Percentiles rank a stretch among this genome's conserved stretches.
phyloP scores from a whole-genome alignment of 2,329 filamentous ascomycete species.

The Exophiala mesophila region DNA sequence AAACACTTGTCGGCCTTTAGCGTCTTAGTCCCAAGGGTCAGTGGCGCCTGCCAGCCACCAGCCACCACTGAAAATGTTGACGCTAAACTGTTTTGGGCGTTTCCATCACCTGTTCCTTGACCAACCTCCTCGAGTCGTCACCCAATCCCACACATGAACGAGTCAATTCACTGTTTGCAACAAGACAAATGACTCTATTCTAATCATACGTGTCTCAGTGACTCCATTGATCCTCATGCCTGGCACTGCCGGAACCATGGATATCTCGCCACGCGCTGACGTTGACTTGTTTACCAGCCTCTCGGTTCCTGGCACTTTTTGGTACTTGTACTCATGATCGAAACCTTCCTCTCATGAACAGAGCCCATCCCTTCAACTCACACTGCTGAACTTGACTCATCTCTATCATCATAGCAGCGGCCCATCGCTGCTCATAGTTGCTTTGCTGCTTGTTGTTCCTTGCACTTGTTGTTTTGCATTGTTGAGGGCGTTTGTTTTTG shows the following conservation, averaged over 20 bases:
- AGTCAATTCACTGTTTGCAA: not conserved
- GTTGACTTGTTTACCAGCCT: slow-evolving; percentile 15
- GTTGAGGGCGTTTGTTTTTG: slow-evolving; percentile 15
- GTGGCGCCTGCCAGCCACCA: slow-evolving; percentile 1
- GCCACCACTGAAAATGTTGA: not conserved
- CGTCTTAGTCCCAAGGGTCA: too few relatives aligned
- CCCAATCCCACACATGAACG: not conserved
- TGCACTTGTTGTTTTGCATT: slow-evolving; percentile 21
- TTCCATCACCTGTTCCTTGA: not conserved
- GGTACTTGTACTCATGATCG: not conserved
- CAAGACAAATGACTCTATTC: not conserved
- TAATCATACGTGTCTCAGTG: slow-evolving; percentile 4
- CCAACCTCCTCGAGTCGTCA: slow-evolving; percentile 1
- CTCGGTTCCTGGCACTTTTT: not conserved
- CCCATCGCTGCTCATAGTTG: slow-evolving; percentile 4
- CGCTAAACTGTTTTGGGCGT: not conserved
- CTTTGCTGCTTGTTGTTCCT: slow-evolving; percentile 5
- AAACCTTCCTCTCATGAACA: not conserved
- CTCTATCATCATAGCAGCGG: not conserved
- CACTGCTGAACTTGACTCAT: not conserved
- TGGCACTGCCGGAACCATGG: slow-evolving; percentile 2
- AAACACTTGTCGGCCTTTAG: too few relatives aligned
- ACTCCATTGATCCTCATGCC: not conserved
- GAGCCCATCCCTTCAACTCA: not conserved
- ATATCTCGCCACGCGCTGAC: slow-evolving; percentile 8